These are phyloP conservation scores for Plasmodium coatneyi DNA, from an alignment of 169 alveolate genomes.

Conservation along the genomic window DNA sequence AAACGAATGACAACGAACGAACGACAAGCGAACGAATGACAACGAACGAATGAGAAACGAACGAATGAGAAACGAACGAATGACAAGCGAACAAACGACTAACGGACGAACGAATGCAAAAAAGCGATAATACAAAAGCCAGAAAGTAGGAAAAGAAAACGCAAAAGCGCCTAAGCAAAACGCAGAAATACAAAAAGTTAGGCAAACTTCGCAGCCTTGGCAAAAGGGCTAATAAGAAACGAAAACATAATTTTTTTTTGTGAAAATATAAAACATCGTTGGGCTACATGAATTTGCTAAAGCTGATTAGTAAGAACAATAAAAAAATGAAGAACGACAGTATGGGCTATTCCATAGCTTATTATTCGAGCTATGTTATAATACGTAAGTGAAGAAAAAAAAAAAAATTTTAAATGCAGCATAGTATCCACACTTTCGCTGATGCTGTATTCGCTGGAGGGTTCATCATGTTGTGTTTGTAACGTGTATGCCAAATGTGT, in stretches of 20 bases:
- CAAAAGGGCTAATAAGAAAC: not conserved
- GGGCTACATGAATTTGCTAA: constrained; percentile 38
- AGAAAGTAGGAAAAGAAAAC: not conserved
- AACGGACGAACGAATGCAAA: not conserved
- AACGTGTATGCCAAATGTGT: not conserved
- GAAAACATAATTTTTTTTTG: not conserved
- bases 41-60: not conserved
- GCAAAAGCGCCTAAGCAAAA: not conserved
- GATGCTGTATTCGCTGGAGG: not conserved
- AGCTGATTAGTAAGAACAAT: constrained; percentile 35
- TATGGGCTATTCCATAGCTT: constrained; percentile 24
- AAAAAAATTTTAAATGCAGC: not conserved
- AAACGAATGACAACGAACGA: not conserved
- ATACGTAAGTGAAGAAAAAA: constrained; percentile 39
- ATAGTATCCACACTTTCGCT: not conserved
- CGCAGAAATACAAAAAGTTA: not conserved
- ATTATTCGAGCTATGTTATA: constrained; percentile 36
- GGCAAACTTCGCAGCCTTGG: not conserved
- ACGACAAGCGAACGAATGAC: not conserved
- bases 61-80: not conserved
- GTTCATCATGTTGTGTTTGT: not conserved
- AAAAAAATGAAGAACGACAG: constrained; percentile 51
- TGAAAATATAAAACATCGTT: constrained; percentile 9
- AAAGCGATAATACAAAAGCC: not conserved
- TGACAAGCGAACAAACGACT: not conserved